Evolutionary conservation across 768 basidiomycete genomes (phyloP), one percentile per base, ranked within the genome.

Genomic region (Leucosporidium scottii): DNA sequence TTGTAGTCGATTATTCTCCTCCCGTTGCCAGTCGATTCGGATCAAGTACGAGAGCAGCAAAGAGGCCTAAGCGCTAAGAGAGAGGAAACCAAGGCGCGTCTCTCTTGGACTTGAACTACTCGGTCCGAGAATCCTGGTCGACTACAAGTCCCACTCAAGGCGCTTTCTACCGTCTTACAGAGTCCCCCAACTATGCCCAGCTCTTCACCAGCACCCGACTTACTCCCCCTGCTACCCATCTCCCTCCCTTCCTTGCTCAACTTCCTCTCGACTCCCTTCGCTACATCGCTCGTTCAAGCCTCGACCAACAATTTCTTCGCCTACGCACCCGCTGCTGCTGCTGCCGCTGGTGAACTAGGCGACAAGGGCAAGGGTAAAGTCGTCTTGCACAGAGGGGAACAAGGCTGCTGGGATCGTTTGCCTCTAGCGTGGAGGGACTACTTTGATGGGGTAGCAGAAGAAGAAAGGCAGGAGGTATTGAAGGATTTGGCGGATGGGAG

Each of bases 291-390:
- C 48, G 55, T 47, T 31, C 61, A 44, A 34, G 39, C 59, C 18
- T 56, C 69, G 10, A 53, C 54, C 28, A 70, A 70, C 63, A 8
- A 30, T 30, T 70, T 70, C 59, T 70, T 70, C 28, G 28, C 25
- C 1, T 20, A 6, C 9, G 28, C n/a, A 30, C 21, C 4, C 27
- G 1, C 20, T 25, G n/a, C 34, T 34, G 34, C 34, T 34, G 34
- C 34, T 34, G 34, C 34, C 10, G 5, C 34, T 34, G 34, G 34
- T 5, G 34, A 10, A 34, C 10, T 10, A 4, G 34, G 34, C 34
- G 10, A 5, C 34, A 34, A 34, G 34, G 34, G 34, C 34, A 34
- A 34, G 34, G 10, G 50, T 39, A 1, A 12, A 39, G 50, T 51
- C 25, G 10, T 31, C 12, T 50, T 64, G 18, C 12, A 44, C 6